A percentile compares a stretch with the other conserved stretches of the same genome.
Conservation (phyloP, 1,284 basidiomycete species). For the Sanguinoderma infundibulare region DNA sequence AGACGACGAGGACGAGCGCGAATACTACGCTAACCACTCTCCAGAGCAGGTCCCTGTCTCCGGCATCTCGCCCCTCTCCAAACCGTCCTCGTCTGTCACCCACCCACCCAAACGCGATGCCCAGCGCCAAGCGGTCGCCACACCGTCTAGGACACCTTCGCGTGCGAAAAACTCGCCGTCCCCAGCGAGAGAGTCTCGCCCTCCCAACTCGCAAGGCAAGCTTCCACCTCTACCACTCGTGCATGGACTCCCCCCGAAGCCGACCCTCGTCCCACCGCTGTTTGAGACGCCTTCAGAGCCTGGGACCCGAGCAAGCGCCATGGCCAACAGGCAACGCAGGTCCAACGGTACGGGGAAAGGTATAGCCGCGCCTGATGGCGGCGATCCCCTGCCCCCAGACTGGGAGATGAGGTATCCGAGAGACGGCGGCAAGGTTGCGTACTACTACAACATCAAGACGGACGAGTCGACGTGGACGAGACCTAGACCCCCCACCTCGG, state of each 20-base stretch:
- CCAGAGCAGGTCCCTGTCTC: slow-evolving; percentile 28
- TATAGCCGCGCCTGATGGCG: slow-evolving; percentile 11
- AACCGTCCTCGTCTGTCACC: slow-evolving; percentile 13
- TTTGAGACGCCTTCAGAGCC: slow-evolving; percentile 63
- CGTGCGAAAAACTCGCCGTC: slow-evolving; percentile 33
- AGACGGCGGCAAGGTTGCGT: slow-evolving; percentile 44
- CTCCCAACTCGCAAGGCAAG: slow-evolving; percentile 39
- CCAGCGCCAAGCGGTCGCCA: slow-evolving; percentile 27
- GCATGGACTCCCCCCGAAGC: slow-evolving; percentile 77
- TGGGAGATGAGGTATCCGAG: slow-evolving; percentile 65
- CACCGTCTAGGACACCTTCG: slow-evolving; percentile 23
- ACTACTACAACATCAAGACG: slow-evolving; percentile 66
- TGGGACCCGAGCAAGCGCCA: slow-evolving; percentile 41
- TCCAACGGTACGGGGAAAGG: slow-evolving; percentile 30
- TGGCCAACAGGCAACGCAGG: slow-evolving; percentile 41
- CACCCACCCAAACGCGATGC: slow-evolving; percentile 25
- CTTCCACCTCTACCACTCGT: slow-evolving; percentile 37
- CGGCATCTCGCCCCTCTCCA: slow-evolving; percentile 18
- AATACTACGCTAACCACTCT: slow-evolving; percentile 41
- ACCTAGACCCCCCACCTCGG: slow-evolving; percentile 38
- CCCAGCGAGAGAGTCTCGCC: slow-evolving; percentile 30
- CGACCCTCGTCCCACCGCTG: slow-evolving; percentile 55
- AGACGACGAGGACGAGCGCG: slow-evolving; percentile 63
- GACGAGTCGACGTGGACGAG: slow-evolving; percentile 63
- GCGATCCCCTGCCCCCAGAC: slow-evolving; percentile 53